Evolutionary conservation across 1,284 basidiomycete genomes (phyloP), one percentile per base, ranked within the genome.

Genomic region (Porogramme epimiltina): DNA sequence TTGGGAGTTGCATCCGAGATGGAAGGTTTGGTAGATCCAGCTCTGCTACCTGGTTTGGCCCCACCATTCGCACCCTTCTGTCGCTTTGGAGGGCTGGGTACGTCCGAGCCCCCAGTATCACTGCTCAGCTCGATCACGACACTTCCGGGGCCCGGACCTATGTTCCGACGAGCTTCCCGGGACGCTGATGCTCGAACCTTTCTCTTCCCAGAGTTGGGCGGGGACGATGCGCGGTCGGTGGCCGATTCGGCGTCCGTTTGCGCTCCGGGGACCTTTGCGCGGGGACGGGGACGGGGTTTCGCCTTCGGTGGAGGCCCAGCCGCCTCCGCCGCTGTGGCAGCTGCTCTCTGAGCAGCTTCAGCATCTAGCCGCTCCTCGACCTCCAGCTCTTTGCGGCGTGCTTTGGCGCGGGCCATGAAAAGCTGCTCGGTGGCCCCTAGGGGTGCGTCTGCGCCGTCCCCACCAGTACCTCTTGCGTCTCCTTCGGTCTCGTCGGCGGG

Each of bases 341-440:
- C 16, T 31, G 39, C 24, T 53, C 50, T 16, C 37, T 45, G 3
- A 47, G 50, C 20, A 51, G 53, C 44, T 38, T 55, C 58, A 22
- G 55, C 56, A 23, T 64, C 65, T 20, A 52, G 63, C 23, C 66
- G 67, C 52, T 84, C 82, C 64, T 87, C 82, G 26, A 74, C 76
- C 48, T 81, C 82, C 3, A 89, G 69, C 63, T 86, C 81, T 62
- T 77, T 80, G 52, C 85, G 66, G 52, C 86, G 72, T 57, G 73
- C 79, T 56, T 73, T 71, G 0, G 87, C 88, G 15, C 86, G 75
- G 61, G 86, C 81, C 77, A 82, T 82, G 43, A 87, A 76, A 53
- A 90, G 86, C 53, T 66, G 67, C 41, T 70, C 68, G 11, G 62
- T 64, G 0, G 64, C 71, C n/a, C 61, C 71, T 2, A 65, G 61